Evolutionary conservation across 1,139 yeast genomes (phyloP).

Genomic region (Kurtzmaniella quercitrusa): DNA sequence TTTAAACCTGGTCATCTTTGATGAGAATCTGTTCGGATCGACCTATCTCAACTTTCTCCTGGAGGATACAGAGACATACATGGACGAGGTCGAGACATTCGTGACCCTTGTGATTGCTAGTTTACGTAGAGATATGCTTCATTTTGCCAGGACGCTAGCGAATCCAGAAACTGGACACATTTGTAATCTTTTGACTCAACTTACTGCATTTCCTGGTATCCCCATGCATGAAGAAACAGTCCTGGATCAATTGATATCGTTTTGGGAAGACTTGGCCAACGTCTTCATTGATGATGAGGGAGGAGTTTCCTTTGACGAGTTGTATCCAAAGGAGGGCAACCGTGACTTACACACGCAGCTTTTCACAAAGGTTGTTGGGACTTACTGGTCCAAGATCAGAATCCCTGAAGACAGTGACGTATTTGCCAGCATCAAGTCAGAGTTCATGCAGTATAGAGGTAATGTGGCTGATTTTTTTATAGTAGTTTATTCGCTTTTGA

Average conservation of each 20-base stretch:
- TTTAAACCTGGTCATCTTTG: conserved; percentile 35
- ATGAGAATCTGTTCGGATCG: conserved; percentile 33
- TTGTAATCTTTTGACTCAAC: conserved; percentile 46
- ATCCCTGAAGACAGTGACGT: conserved; percentile 19
- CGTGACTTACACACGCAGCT: conserved; percentile 12
- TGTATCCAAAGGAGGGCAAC: conserved; percentile 18
- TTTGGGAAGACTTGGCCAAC: conserved; percentile 79
- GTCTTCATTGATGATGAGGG: conserved; percentile 55
- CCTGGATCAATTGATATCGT: conserved; percentile 64
- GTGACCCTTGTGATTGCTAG: conserved; percentile 50
- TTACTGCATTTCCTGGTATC: conserved; percentile 57
- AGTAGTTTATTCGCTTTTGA: conserved; percentile 60
- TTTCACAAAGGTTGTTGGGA: conserved; percentile 43
- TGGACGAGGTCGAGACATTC: conserved; percentile 43
- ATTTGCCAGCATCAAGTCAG: conserved; percentile 25
- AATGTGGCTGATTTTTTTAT: conserved; percentile 78
- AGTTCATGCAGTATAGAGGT: conserved; percentile 62
- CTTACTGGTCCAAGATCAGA: conserved; percentile 62
- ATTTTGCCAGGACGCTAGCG: conserved; percentile 43
- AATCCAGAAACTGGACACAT: conserved; percentile 35
- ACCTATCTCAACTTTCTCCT: conserved; percentile 5
- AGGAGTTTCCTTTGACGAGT: conserved; percentile 27
- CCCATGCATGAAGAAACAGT: conserved; percentile 67
- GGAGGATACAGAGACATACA: conserved; percentile 27
- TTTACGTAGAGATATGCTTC: conserved; percentile 48